Conservation (phyloP, 352 stramenopile species). For the Pythium insidiosum region DNA sequence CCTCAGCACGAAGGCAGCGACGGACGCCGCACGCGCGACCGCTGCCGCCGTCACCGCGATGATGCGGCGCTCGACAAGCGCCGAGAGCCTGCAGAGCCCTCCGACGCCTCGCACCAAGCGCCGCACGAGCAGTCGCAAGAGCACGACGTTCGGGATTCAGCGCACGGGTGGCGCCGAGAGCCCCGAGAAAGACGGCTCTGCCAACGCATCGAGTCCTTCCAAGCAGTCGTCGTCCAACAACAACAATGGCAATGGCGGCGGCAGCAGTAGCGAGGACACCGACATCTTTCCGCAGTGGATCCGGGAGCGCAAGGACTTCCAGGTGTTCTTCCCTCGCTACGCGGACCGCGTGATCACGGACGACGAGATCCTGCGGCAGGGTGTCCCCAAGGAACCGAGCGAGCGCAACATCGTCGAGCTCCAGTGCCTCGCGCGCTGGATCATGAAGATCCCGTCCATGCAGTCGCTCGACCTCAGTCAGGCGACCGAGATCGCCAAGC, state of each 20-base stretch:
- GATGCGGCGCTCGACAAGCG: conserved; percentile 24
- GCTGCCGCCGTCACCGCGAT: conserved; percentile 33
- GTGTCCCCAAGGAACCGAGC: conserved; percentile 47
- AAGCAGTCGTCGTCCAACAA: not conserved
- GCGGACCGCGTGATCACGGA: conserved; percentile 51
- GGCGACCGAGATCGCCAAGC: conserved; percentile 62
- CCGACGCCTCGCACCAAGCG: not conserved
- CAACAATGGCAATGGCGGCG: not conserved
- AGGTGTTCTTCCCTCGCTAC: conserved; percentile 62
- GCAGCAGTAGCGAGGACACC: conserved; percentile 9
- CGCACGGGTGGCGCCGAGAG: not conserved
- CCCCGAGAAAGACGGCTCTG: not conserved
- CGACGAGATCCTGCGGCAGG: conserved; percentile 56
- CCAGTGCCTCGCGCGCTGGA: conserved; percentile 63
- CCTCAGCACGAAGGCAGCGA: conserved; percentile 34
- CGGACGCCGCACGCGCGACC: conserved; percentile 33
- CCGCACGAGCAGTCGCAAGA: conserved; percentile 1
- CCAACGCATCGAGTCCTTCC: not conserved
- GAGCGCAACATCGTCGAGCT: conserved; percentile 69
- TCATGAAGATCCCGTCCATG: conserved; percentile 72
- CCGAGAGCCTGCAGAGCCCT: conserved; percentile 1
- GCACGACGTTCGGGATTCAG: conserved; percentile 2
- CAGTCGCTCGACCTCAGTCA: conserved; percentile 58
- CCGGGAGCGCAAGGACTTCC: conserved; percentile 70
- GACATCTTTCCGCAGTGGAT: conserved; percentile 56